Evolutionary conservation across 2,329 filamentous ascomycete genomes (phyloP).

Genomic region (Exophiala alcalophila): DNA sequence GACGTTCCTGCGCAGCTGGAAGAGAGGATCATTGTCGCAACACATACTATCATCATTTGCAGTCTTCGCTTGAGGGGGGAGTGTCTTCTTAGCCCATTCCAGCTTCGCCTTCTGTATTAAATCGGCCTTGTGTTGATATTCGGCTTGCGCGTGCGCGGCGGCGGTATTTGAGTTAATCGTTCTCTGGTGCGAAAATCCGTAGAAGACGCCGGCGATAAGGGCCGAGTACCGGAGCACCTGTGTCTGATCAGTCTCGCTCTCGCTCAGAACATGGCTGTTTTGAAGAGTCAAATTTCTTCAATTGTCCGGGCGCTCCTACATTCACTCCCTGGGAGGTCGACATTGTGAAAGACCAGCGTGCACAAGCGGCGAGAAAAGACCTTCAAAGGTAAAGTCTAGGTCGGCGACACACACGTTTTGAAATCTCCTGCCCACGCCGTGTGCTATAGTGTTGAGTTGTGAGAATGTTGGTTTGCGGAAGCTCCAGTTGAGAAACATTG

Average conservation of each 20-base stretch:
- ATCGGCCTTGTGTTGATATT: conserved; percentile 86
- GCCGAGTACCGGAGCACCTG: conserved; percentile 97
- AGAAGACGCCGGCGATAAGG: conserved; percentile 86
- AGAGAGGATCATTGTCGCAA: background rate
- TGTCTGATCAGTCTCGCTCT: conserved; percentile 21
- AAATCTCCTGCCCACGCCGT: background rate
- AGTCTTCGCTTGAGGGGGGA: conserved; percentile 46
- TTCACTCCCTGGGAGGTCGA: conserved; percentile 66
- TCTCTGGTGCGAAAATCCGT: conserved; percentile 92
- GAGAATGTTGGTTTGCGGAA: conserved; percentile 7
- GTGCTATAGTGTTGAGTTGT: conserved; percentile 2
- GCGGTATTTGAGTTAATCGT: conserved; percentile 71
- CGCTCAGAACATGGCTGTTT: too few species aligned
- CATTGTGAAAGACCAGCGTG: conserved; percentile 46
- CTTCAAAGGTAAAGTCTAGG: conserved; percentile 2
- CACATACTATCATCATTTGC: conserved; percentile 38
- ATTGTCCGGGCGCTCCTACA: conserved; percentile 42
- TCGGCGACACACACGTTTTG: conserved; percentile 3
- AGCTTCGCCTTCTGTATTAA: conserved; percentile 92
- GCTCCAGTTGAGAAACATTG: conserved; percentile 23
- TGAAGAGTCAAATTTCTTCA: too few species aligned
- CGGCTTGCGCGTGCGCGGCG: conserved; percentile 67
- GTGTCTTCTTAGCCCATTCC: conserved; percentile 78
- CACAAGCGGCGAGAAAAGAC: conserved; percentile 1
- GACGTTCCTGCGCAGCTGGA: conserved; percentile 4